Conservation (phyloP, 2,329 filamentous ascomycete genomes). For the Venturia nashicola region DNA sequence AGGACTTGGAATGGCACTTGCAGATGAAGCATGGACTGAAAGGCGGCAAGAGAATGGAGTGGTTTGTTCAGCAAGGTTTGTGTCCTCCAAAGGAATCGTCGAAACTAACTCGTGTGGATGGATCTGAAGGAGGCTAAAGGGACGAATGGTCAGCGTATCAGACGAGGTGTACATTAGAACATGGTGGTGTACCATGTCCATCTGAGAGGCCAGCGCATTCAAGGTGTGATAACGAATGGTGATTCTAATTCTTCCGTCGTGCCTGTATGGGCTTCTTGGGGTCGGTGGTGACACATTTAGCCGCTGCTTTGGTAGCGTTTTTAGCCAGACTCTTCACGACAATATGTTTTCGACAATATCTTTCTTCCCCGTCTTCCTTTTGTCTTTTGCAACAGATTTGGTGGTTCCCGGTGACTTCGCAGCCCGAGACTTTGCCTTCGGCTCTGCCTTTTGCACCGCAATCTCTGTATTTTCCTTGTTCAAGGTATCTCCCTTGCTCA, state of each 20-base stretch:
- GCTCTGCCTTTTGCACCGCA: not conserved
- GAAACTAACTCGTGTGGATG: no score
- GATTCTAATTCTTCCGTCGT: not conserved
- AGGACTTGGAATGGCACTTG: not conserved
- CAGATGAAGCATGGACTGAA: not conserved
- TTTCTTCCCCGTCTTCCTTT: not conserved
- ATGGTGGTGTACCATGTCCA: no score
- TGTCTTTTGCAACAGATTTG: not conserved
- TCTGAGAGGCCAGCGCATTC: no score
- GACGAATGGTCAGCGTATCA: no score
- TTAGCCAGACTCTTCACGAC: not conserved
- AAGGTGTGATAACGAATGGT: no score
- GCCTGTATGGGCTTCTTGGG: not conserved
- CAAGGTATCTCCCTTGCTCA: not conserved
- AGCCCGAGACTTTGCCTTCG: not conserved
- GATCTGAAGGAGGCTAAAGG: no score
- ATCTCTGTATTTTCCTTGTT: not conserved
- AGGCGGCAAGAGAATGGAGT: not conserved
- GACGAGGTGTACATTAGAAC: no score
- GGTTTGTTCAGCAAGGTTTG: not conserved
- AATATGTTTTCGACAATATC: not conserved
- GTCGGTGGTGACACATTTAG: not conserved
- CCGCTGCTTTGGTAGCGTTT: not conserved
- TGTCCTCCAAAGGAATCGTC: not conserved
- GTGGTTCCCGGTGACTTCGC: not conserved